phyloP scores from a whole-genome alignment of 2,329 filamentous ascomycete species.

The Pseudogymnoascus verrucosus region DNA sequence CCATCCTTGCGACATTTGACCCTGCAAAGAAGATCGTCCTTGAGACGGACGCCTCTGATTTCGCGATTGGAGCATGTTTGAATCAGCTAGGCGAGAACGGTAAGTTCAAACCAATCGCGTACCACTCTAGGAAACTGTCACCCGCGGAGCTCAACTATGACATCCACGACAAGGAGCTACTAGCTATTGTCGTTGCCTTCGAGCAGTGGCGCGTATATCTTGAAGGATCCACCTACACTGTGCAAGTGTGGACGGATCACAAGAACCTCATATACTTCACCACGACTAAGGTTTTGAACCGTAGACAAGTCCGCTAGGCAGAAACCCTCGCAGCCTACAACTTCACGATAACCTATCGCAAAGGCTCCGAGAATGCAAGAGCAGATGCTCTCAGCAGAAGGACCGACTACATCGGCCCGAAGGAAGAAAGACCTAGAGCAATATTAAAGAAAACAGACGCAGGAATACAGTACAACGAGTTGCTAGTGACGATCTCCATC shows the following conservation, averaged over 20 bases:
- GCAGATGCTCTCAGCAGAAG: background rate
- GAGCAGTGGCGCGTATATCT: constrained; percentile 21
- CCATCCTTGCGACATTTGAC: too few species aligned
- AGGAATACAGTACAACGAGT: too few species aligned
- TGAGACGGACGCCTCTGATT: too few species aligned
- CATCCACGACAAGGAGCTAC: constrained; percentile 30
- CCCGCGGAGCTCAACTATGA: too few species aligned
- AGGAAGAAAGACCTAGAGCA: too few species aligned
- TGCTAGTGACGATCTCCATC: too few species aligned
- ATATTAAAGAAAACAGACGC: background rate
- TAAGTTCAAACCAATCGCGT: too few species aligned
- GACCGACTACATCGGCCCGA: background rate
- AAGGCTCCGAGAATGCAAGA: background rate
- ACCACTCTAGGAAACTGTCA: too few species aligned
- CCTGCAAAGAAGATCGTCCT: too few species aligned
- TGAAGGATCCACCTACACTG: constrained; percentile 8
- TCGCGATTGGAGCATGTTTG: too few species aligned
- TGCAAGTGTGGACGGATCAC: constrained; percentile 21
- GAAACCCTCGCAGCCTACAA: constrained; percentile 19
- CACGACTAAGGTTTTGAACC: constrained; percentile 15
- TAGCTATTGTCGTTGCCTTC: constrained; percentile 26
- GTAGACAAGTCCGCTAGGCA: background rate
- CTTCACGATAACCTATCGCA: constrained; percentile 18
- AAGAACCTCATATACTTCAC: constrained; percentile 25
- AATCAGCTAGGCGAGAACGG: too few species aligned